Percentiles rank a stretch among this genome's conserved stretches.
Evolutionary conservation across 306 rosid species (phyloP).

Genomic region (Trichosanthes truncata): DNA sequence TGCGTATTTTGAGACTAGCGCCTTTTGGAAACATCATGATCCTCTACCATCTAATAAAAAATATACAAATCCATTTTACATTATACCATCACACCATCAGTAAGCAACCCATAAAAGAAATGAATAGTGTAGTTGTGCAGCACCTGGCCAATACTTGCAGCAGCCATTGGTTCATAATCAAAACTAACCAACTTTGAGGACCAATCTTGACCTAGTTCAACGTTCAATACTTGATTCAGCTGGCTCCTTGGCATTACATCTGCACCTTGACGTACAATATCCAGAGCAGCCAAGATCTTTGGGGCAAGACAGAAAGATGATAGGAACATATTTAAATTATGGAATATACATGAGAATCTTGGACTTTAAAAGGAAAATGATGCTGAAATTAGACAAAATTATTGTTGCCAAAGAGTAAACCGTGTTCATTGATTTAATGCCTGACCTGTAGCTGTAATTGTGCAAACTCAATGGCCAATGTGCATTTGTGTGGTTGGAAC

Average conservation of each 20-base stretch:
- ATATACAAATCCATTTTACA: not conserved
- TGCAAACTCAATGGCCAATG: not conserved
- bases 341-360: not conserved
- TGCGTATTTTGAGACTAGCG: not conserved
- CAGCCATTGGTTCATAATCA: conserved; percentile 88
- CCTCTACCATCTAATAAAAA: not conserved
- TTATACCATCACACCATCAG: not conserved
- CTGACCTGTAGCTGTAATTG: not conserved
- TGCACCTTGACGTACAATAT: conserved; percentile 95
- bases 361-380: not conserved
- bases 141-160: conserved; percentile 99
- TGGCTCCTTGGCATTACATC: conserved; percentile 89
- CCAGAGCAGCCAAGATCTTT: conserved; percentile 90
- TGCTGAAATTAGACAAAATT: not conserved
- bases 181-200: conserved; percentile 60
- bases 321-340: not conserved
- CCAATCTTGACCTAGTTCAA: conserved; percentile 83
- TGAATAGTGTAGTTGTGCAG: conserved; percentile 1
- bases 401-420: not conserved
- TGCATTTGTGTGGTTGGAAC: not conserved
- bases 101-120: conserved; percentile 7
- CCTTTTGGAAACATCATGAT: not conserved
- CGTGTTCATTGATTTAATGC: not conserved
- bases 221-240: conserved; percentile 76
- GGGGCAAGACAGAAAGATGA: conserved; percentile 11